Base-by-base conservation (phyloP, 2,329 filamentous ascomycete genomes). In the Fusarium pininemorale region DNA sequence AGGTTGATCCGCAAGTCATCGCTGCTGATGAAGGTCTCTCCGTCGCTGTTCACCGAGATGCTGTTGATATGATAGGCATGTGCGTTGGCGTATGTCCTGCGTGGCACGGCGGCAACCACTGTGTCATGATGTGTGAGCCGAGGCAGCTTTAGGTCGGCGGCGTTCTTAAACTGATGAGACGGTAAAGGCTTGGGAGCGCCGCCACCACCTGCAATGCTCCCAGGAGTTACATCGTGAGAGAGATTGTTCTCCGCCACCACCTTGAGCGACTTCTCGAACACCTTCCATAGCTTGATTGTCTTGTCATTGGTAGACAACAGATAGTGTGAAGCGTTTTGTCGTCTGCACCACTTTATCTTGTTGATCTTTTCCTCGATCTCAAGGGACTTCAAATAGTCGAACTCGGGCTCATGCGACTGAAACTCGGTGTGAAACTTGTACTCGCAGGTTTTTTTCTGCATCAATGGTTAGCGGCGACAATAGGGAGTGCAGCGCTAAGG, bases 301-400 rank as follows among this genome's bases (percentile, higher is more conserved):
- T 99, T 99, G 88, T 99, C 96, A 83, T 99, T 99, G 79, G 96
- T 99, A 48, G 96, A 98, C 65, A 99, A 90, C 59, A 99, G 91
- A 84, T 98, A 99, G 86, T 99, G 96, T 63, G 96, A 98, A 71
- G 96, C 94, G 88, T 99, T 99, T 85, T 98, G 96, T 85, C 96
- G 92, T 81, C 93, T 92, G 84, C 96, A 99, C 96, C 96, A 99
- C 85, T 98, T 99, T 87, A 99, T 99, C 89, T 99, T 99, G 90
- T 99, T 99, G 89, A 99, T 99, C 87, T 99, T 99, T 85, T 99
- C 96, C 89, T 99, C 96, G 81, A 99, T 99, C 85, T 99, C 96
- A 78, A 99, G 90, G 39, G 96, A 99, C 86, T 99, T 99, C 76
- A 99, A 90, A 83, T 99, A 99, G 84, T 99, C 96, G 84, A 99